Base-by-base conservation (phyloP, 768 basidiomycete genomes). In the Suillus clintonianus region DNA sequence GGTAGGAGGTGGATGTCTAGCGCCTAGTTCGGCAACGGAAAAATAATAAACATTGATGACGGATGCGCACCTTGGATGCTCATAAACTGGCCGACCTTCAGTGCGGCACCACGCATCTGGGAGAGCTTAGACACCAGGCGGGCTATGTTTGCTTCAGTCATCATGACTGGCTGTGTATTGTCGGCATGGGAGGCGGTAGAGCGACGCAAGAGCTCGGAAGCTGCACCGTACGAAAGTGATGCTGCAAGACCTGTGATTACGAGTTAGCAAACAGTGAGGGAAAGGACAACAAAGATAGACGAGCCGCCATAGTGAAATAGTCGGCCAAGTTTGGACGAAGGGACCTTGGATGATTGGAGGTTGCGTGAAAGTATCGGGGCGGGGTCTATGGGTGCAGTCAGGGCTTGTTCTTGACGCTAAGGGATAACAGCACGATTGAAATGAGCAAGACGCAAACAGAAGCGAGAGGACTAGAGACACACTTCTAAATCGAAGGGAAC, bases 1-100 rank as follows among this genome's bases (percentile, higher is more conserved):
- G 96, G 93, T 2, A 99, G 81, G 42, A 92, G 79, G 66, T 97
- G 90, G 0, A 94, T 92, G 74, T 99, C 97, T 98, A 54, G 10
- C 32, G 19, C 39, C 39, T 22, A 15, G 15, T 19, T 59, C 17
- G 57, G 57, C 62, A 19, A 64, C 9, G 4, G 11, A 4, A 32
- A 37, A 36, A 60, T 8, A 15, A 34, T 24, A 15, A 24, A 17
- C 2, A 54, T 37, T 24, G 15, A 24, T 8, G 4, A 5, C 27
- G 17, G 4, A 45, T 7, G 65, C 75, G 15, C 22, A 86, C 88
- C 95, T 83, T 99, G 97, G 37, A 99, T 98, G 72, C 95, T 97
- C 82, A 99, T 83, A 71, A 99, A 99, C 72, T 99, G 97, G 0
- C 97, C 97, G 2, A 99, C 79, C 76, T 99, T 99, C 64, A 99